Base-by-base conservation (phyloP, 2,329 filamentous ascomycete species). In the Calonectria multiphialidica region DNA sequence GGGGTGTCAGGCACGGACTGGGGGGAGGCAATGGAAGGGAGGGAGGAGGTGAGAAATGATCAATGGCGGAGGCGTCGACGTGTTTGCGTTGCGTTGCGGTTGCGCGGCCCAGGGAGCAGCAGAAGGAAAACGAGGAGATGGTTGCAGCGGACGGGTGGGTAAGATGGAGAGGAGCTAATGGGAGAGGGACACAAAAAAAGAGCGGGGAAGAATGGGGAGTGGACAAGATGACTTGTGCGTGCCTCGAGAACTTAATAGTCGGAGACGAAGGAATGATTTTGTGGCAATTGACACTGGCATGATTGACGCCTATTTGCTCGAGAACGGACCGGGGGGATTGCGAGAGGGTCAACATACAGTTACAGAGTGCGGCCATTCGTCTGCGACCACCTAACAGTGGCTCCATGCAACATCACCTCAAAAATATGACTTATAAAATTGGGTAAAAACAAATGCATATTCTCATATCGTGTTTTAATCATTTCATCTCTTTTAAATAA, bases 61-160 rank as follows among this genome's bases (percentile, higher is more conserved):
- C 6, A 23, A 44, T n/a, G 30, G 28, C 28, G 33, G 15, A 21
- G 30, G 42, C 23, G 59, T 64, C 21, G 49, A 53, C 59, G 57
- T 42, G 40, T 40, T 40, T 64, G 59, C n/a, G 61, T 70, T 65
- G 67, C 42, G 65, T 68, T 61, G 64, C 25, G 50, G 50, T 61
- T 47, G 65, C 49, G 67, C 63, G 67, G 67, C 59, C 44, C 30
- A 66, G 53, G 67, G n/a, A n/a, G n/a, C n/a, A n/a, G n/a, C n/a
- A 59, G 45, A 23, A 18, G 35, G 42, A 57, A 13, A 62, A 70
- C n/a, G n/a, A 50, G 33, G 49, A 45, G 49, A 68, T 47, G 49
- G 49, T 50, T 50, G 62, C 44, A 65, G 62, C 28, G 23, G 45
- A 40, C 23, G 15, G 62, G 44, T 50, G 62, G 44, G 42, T 49